Conservation (phyloP, 2,329 filamentous ascomycete species). For the Coniochaeta sp. region DNA sequence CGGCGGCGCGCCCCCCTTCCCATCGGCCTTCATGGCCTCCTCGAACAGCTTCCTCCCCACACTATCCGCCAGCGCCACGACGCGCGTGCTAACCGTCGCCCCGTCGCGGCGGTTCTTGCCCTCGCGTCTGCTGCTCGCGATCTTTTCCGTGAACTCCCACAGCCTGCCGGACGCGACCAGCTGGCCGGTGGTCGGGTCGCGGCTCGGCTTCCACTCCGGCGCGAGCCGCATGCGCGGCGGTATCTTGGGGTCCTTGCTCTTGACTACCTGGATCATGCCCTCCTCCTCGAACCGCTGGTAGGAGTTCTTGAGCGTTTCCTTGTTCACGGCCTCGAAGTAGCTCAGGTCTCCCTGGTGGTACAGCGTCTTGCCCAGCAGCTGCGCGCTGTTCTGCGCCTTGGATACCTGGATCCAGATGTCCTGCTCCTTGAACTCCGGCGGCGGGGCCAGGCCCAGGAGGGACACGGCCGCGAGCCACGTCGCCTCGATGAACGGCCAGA, state of each 20-base stretch:
- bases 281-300: slow-evolving; percentile 86
- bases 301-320: slow-evolving; percentile 92
- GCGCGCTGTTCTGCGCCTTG: slow-evolving; percentile 73
- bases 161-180: slow-evolving; percentile 67
- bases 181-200: slow-evolving; percentile 53
- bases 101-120: slow-evolving; percentile 96
- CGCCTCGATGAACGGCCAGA: slow-evolving; percentile 97
- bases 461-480: slow-evolving; percentile 88
- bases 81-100: slow-evolving; percentile 76
- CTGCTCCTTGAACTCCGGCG: slow-evolving; percentile 46
- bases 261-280: slow-evolving; percentile 72
- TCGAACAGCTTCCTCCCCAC: slow-evolving; percentile 66
- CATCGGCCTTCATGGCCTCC: slow-evolving; percentile 35
- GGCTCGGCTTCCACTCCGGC: slow-evolving; percentile 64
- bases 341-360: slow-evolving; percentile 96
- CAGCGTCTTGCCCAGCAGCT: slow-evolving; percentile 86
- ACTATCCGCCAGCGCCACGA: slow-evolving; percentile 68
- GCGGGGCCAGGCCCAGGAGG: slow-evolving; percentile 74
- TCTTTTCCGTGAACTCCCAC: slow-evolving; percentile 89
- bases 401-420: slow-evolving; percentile 72
- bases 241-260: slow-evolving; percentile 57
- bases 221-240: slow-evolving; percentile 61
- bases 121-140: slow-evolving; percentile 75
- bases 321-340: slow-evolving; percentile 98
- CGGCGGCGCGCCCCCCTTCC: slow-evolving; percentile 27